phyloP scores from a whole-genome alignment of 2,329 filamentous ascomycete species.

The Cytospora paraplurivora region DNA sequence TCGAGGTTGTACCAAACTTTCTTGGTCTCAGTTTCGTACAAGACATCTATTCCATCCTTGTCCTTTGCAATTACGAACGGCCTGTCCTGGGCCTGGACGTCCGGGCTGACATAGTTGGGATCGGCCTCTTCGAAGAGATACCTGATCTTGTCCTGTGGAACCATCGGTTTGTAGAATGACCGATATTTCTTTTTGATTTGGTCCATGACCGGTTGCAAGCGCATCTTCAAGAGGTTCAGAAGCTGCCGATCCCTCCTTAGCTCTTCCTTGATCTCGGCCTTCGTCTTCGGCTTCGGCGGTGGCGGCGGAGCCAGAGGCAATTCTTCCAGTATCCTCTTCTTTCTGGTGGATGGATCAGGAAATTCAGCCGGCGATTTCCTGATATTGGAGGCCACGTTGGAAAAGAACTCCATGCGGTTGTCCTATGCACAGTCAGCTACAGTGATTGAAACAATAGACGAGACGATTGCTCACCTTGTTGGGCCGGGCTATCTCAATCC shows the following conservation, averaged over 20 bases:
- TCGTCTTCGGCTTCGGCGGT: slow-evolving; percentile 67
- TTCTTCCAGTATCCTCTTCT: slow-evolving; percentile 78
- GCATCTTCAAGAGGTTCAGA: slow-evolving; percentile 84
- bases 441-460: not conserved
- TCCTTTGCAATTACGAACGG: slow-evolving; percentile 83
- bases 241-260: slow-evolving; percentile 81
- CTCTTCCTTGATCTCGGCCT: slow-evolving; percentile 78
- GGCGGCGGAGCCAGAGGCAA: slow-evolving; percentile 75
- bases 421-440: slow-evolving; percentile 39
- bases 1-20: slow-evolving; percentile 97
- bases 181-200: slow-evolving; percentile 90
- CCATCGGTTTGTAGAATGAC: slow-evolving; percentile 79
- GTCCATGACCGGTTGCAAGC: slow-evolving; percentile 94
- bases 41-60: slow-evolving; percentile 73
- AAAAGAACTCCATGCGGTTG: slow-evolving; percentile 79
- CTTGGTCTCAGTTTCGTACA: slow-evolving; percentile 72
- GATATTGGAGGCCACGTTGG: slow-evolving; percentile 72
- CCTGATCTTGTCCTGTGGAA: slow-evolving; percentile 71
- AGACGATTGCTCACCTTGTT: slow-evolving; percentile 52
- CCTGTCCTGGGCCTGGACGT: slow-evolving; percentile 57
- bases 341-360: slow-evolving; percentile 82
- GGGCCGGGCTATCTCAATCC: slow-evolving; percentile 70
- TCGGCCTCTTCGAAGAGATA: slow-evolving; percentile 86
- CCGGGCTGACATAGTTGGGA: slow-evolving; percentile 66
- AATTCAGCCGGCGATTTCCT: slow-evolving; percentile 81